Evolutionary conservation across 1,139 yeast species (phyloP), one percentile per base, ranked within the genome.

Genomic region (Zygosaccharomyces pseudobailii): DNA sequence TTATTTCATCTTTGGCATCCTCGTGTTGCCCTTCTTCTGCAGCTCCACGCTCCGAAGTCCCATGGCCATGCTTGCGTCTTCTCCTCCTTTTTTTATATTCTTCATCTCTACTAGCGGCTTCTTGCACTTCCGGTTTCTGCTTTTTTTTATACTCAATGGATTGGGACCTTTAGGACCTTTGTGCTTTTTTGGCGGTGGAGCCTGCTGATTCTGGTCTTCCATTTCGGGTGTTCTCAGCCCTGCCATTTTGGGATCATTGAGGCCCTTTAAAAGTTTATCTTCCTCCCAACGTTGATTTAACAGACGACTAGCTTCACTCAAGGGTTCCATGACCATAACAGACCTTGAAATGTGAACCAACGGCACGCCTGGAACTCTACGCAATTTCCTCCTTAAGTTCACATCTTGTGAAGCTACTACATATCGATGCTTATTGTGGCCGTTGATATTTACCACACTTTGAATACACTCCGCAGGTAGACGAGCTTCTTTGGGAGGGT

Each of bases 321-420:
- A 71, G 10, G 96, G 96, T 67, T 92, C 99, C 94, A 92, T 83
- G 38, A 92, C 83, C 92, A 92, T 87, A 21, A 94, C 98, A 1
- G 96, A 81, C 54, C 96, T 75, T 62, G 86, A 84, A 79, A 92
- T 81, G 65, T 86, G 89, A 6, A 90, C 72, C 55, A 92, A 68
- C 0, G 99, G 99, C 3, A 88, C 85, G 8, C 96, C 98, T 0
- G 98, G 95, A n/a, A 89, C 74, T 30, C 71, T 71, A 55, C 97
- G 76, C 53, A 92, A 72, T 43, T 72, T 70, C 49, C 79, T 76
- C 55, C 98, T 76, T 47, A 90, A 72, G 25, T 78, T 75, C 37
- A 78, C 76, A 58, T 86, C 82, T 62, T 90, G 97, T 0, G 94
- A 78, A 0, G 95, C 97, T 10, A 92, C 87, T 10, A 87, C 75